Base-by-base conservation (phyloP, 192 early-diverging fungal species). In the Piromyces finnis region DNA sequence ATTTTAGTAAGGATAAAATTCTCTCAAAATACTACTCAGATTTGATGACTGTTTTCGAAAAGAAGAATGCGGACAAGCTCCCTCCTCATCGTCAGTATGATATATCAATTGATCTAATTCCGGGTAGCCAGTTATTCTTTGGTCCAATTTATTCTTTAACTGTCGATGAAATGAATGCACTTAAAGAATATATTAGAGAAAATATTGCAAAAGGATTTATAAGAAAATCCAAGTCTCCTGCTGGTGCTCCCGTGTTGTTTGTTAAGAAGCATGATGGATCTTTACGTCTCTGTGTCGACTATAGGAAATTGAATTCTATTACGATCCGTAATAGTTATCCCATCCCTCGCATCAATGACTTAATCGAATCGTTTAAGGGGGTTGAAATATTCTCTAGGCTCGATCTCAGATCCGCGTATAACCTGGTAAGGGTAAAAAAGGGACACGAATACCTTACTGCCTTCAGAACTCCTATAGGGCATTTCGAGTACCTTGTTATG, bases 241-340 rank as follows among this genome's bases (percentile, higher is more conserved):
- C 84, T 82, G 83, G 81, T 12, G 83, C 85, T 1, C 88, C 85
- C 0, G 86, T 87, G 0, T 77, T 84, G 0, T 81, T 89, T 37
- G 85, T 86, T 0, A 30, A 37, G 0, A 88, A 90, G 81, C 89
- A 89, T 39, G 85, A 88, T 59, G 88, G 88, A 17, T 51, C 80
- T 13, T 12, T 91, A 27, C 78, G 86, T 0, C 77, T 89, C 29
- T 90, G 89, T 41, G 59, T 90, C 0, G 87, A 90, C 77, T 91
- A 90, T 79, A 79, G 88, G 29, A 86, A 82, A 14, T 78, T 93
- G 5, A 92, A 91, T 79, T 29, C 77, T 32, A 9, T 85, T 26
- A 88, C 87, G 0, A 79, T 80, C 32, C 81, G 82, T 26, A 82
- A 89, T 78, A 15, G 37, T 0, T 87, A 87, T 78, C 84, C 86